Evolutionary conservation across 2,329 filamentous ascomycete species (phyloP), one percentile per base, ranked within the genome.

Genomic region (Cylindrodendrum hubeiense): DNA sequence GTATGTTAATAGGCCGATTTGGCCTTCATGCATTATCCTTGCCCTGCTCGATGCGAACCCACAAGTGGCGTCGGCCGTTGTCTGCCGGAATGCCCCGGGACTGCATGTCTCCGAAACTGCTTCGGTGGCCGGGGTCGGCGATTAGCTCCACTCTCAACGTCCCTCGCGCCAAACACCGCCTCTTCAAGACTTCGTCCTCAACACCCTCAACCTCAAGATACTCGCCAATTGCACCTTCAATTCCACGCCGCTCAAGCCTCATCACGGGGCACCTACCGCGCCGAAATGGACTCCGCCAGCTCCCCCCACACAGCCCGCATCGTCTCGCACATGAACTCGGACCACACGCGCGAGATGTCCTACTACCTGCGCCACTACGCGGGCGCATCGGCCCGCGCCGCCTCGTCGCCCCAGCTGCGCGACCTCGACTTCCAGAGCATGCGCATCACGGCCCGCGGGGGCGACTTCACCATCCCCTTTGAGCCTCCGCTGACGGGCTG

Each of bases 261-360:
- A 17, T 12, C 28, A 30, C 28, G 12, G 28, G 28, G 8, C 28
- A 8, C 28, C 8, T 30, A n/a, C 12, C 6, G 9, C 28, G 28
- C 28, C 28, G 61, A 41, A 54, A 77, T 76, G 76, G 60, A 69
- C 15, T 69, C 71, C 19, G 53, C 71, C n/a, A 76, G 79, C 22
- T 73, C 72, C 51, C 73, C 72, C 37, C 71, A 75, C 63, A 79
- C 76, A 50, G 69, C 71, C 41, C 79, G 80, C 71, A 82, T 83
- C 78, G 87, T 95, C 75, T 84, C 84, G 34, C 95, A 98, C 83
- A 96, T 98, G 93, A 97, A 98, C 82, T 83, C 84, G 46, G 92
- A 95, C 79, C 95, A 97, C 81, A 83, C 86, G 55, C 86, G 89
- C 71, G 93, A 93, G 63, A 89, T 97, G 53, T 82, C 87, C 62